Evolutionary conservation across 768 basidiomycete genomes (phyloP).

Genomic region (Paxillus rubicundulus): DNA sequence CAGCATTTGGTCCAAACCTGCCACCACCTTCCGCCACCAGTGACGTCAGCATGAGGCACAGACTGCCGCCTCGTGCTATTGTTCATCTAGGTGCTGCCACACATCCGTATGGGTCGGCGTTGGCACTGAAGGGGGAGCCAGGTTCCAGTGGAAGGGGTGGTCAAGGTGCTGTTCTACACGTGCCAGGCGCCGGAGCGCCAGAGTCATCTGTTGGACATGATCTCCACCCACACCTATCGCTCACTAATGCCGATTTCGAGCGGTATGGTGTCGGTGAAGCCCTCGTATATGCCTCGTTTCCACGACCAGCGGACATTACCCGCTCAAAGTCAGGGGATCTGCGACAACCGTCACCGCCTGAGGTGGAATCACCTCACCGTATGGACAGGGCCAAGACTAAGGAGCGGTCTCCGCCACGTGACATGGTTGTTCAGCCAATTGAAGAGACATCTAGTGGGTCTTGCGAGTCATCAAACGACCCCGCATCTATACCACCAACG

Average conservation of each 20-base stretch:
- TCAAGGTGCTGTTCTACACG: neutral
- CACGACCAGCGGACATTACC: neutral
- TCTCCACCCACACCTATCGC: conserved; percentile 21
- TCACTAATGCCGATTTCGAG: conserved; percentile 37
- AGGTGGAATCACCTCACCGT: neutral
- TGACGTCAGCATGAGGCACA: conserved; percentile 35
- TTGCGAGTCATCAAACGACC: conserved; percentile 5
- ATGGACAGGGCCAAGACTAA: neutral
- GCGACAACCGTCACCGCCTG: neutral
- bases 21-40: conserved; percentile 17
- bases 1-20: conserved; percentile 24
- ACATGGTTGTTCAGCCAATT: conserved; percentile 25
- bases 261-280: conserved; percentile 63
- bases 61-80: conserved; percentile 33
- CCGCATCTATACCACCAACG: conserved; percentile 36
- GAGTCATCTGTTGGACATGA: neutral
- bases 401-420: conserved; percentile 1
- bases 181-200: neutral
- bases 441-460: conserved; percentile 34
- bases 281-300: conserved; percentile 44
- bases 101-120: conserved; percentile 24
- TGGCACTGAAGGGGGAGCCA: neutral
- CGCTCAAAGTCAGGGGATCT: neutral
- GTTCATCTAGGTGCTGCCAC: conserved; percentile 25
- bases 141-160: neutral